Base-by-base conservation (phyloP, 2,329 filamentous ascomycete species). In the Trichoderma gracile region DNA sequence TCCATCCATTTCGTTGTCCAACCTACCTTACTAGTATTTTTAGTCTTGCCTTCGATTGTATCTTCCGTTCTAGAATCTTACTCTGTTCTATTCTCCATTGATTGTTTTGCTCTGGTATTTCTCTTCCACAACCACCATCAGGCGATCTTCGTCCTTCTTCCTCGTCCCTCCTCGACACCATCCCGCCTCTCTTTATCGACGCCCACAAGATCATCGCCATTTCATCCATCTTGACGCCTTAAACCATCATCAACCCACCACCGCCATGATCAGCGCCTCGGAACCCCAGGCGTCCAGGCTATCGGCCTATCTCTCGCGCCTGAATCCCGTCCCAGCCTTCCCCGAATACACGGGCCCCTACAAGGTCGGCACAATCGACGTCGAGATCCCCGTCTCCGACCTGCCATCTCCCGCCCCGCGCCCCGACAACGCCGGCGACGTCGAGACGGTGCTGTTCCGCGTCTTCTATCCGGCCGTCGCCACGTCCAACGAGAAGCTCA, bases 391-490 rank as follows among this genome's bases (percentile, higher is more conserved):
- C 49, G 81, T 89, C 10, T 80, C 82, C 30, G 82, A 86, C 54
- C 78, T 89, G 6, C 74, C 81, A 2, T 79, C 84, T 1, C 85
- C 87, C 0, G 80, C 83, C 23, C 78, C 82, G 3, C 75, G 80
- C 8, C 84, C 86, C 6, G 78, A 81, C 8, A 81, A 83, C 56
- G 82, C 86, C 5, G 76, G 77, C 63, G 80, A 81, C 50, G 86
- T 93, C 52, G 80, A 86, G 21, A 96, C 92, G 0, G 81, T 96
- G 27, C 88, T 90, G 64, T 95, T 92, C 75, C 86, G 92, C 67
- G 82, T 96, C 65, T 96, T 91, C 78, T 96, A 96, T 73, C 92
- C 92, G 1, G 88, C 89, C 23, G 78, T 79, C 1, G 73, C 80
- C 5, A 79, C 80, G 19, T 79, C 83, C 3, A 76, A 77, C 58